Base-by-base conservation (phyloP, 2,329 filamentous ascomycete species). In the Xylariaceae sp. region DNA sequence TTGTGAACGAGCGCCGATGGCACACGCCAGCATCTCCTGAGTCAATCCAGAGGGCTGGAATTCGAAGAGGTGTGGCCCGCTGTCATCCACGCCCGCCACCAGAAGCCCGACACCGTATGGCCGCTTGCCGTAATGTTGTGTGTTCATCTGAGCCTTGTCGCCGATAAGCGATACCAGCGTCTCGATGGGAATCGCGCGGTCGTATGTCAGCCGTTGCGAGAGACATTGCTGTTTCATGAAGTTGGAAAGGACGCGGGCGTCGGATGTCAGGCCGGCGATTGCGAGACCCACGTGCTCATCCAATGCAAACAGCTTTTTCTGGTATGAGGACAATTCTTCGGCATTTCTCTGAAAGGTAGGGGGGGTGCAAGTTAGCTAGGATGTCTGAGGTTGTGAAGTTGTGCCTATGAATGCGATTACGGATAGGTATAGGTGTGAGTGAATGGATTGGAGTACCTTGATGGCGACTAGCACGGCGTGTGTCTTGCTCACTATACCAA, bases 211-310 rank as follows among this genome's bases (percentile, higher is more conserved):
- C 76, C 94, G 92, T 70, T 95, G 94, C 71, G 91, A 90, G 71
- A 99, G 91, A 63, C 92, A 96, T 80, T 98, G 95, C 80, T 96
- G 92, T 83, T 97, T 98, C 94, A 99, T 98, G 83, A 97, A 99
- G 86, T 99, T 99, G 83, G 93, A 97, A 69, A 99, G 92, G 69
- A 99, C 95, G 72, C 95, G 95, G 73, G 94, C 95, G 78, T 99
- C 95, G 57, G 94, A 97, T 66, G 95, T 95, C 62, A 99, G 91
- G 69, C 95, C 95, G 67, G 95, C 95, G 71, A 99, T 96, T 71
- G 94, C 92, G 71, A 99, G 88, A 67, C 93, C 95, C 69, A 95
- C 89, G 78, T 99, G 95, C 71, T 94, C 91, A 78, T 99, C 95
- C 79, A 99, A 89, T 69, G 89, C 86, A 78, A 99, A 97, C 74